These are phyloP conservation scores for Tulasnella sp. DNA, from an alignment of 768 basidiomycete species.

Conservation along the genomic window DNA sequence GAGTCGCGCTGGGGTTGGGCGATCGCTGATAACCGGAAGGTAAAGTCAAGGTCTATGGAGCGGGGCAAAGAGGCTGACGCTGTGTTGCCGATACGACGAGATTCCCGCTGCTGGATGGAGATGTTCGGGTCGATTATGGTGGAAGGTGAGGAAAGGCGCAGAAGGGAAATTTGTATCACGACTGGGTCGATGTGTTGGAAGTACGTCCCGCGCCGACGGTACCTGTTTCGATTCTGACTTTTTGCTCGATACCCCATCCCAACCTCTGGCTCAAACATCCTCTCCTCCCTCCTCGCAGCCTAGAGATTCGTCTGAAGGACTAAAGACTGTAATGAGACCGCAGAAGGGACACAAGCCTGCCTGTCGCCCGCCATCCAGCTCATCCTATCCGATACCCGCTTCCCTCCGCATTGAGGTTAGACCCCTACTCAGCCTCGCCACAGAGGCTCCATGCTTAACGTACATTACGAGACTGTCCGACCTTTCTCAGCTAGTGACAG, in stretches of 20 bases:
- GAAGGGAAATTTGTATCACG: background rate
- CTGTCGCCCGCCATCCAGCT: background rate
- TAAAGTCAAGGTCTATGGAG: background rate
- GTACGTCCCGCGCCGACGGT: background rate
- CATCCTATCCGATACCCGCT: background rate
- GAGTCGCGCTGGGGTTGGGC: background rate
- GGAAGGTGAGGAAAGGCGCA: background rate
- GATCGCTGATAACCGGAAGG: background rate
- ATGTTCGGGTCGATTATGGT: background rate
- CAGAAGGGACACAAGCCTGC: background rate
- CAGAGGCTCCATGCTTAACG: too few species aligned
- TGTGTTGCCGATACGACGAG: too few species aligned
- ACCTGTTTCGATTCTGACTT: background rate
- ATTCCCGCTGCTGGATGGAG: background rate
- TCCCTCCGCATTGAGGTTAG: background rate
- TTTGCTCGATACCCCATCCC: background rate
- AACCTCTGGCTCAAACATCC: background rate
- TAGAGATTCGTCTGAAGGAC: background rate
- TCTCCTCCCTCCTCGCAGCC: too few species aligned
- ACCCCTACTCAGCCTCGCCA: background rate
- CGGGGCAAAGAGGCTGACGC: background rate
- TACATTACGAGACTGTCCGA: too few species aligned
- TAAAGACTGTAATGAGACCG: background rate
- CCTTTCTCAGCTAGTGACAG: too few species aligned
- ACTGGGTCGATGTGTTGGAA: background rate